Percentiles rank a stretch among this genome's conserved stretches.
These are phyloP conservation scores for Cryphonectria japonica DNA, from an alignment of 2,329 filamentous ascomycete genomes.

Conservation along the genomic window DNA sequence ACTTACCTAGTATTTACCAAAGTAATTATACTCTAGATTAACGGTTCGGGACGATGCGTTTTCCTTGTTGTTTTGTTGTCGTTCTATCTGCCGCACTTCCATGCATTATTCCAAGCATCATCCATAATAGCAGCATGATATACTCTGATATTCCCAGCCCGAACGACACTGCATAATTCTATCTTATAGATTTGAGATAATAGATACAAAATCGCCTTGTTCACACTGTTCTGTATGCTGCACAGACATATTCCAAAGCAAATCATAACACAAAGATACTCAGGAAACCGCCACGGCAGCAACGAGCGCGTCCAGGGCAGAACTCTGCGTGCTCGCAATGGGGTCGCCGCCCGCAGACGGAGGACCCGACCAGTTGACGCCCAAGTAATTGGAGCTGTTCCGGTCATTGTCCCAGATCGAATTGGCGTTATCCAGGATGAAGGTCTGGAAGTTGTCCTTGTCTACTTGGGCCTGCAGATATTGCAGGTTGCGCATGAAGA, in stretches of 20 bases:
- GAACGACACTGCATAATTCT: too few species aligned
- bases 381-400: constrained; percentile 53
- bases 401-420: constrained; percentile 67
- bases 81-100: too few species aligned
- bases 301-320: constrained; percentile 68
- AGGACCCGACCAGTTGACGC: constrained; percentile 69
- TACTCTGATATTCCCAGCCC: too few species aligned
- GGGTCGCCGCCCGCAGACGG: constrained; percentile 44
- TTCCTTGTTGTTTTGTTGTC: too few species aligned
- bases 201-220: too few species aligned
- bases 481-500: constrained; percentile 67
- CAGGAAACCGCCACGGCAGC: constrained; percentile 54
- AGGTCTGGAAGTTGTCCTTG: constrained; percentile 52
- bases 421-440: constrained; percentile 65
- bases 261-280: background rate
- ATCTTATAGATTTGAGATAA: too few species aligned
- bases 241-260: background rate
- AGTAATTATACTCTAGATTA: too few species aligned
- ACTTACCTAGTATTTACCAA: too few species aligned
- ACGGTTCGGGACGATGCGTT: too few species aligned
- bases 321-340: constrained; percentile 64
- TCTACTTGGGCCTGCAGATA: constrained; percentile 57
- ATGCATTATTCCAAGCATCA: too few species aligned
- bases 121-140: too few species aligned
- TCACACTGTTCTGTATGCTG: background rate